phyloP scores from a whole-genome alignment of 768 basidiomycete genomes.

The Dentipellis fragilis region DNA sequence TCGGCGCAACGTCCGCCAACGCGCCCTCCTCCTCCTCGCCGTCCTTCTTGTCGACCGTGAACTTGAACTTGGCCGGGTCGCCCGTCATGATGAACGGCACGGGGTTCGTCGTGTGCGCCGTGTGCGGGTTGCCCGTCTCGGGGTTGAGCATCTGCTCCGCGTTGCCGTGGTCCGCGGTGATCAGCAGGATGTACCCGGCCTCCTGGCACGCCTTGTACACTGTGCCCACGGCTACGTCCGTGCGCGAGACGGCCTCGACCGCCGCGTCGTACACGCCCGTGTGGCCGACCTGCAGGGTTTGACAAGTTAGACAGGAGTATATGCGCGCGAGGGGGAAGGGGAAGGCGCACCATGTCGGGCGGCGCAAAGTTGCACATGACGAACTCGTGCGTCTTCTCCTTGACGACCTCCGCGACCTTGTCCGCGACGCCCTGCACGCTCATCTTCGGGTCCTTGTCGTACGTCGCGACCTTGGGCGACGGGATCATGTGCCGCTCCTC shows the following conservation, averaged over 20 bases:
- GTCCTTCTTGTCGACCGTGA: constrained; percentile 39
- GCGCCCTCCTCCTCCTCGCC: constrained; percentile 55
- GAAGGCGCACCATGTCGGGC: constrained; percentile 73
- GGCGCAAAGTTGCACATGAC: constrained; percentile 98
- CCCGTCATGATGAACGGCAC: constrained; percentile 89
- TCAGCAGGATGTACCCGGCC: constrained; percentile 76
- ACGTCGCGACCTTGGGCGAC: constrained; percentile 90
- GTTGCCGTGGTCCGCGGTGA: constrained; percentile 94
- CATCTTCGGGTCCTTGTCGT: constrained; percentile 89
- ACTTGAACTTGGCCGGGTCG: constrained; percentile 42
- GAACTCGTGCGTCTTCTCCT: constrained; percentile 63
- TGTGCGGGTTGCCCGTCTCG: constrained; percentile 79
- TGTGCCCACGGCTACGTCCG: constrained; percentile 82
- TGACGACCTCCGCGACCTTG: constrained; percentile 83
- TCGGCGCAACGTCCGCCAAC: constrained; percentile 86
- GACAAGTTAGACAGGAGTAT: neutral
- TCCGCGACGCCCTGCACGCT: constrained; percentile 81
- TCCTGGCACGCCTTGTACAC: constrained; percentile 79
- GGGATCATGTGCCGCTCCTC: constrained; percentile 86
- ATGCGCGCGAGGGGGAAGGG: neutral
- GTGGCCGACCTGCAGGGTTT: constrained; percentile 61
- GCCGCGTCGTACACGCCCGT: constrained; percentile 90
- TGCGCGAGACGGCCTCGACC: constrained; percentile 77
- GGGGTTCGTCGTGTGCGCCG: constrained; percentile 82
- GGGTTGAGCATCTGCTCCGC: constrained; percentile 89